phyloP scores from a whole-genome alignment of 352 stramenopile species.

The Phytophthora palmivora region DNA sequence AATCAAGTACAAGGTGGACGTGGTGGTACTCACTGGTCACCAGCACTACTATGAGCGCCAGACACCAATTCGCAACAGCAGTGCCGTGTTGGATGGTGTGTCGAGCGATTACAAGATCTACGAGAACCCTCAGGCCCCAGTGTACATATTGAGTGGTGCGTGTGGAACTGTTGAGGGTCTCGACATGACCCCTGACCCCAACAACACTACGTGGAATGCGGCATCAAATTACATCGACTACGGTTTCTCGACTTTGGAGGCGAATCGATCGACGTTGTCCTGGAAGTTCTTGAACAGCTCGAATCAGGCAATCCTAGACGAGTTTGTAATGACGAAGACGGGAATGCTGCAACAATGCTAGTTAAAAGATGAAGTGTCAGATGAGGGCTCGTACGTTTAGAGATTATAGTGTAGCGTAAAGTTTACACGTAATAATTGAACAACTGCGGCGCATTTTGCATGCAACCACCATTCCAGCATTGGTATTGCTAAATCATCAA shows the following conservation, averaged over 20 bases:
- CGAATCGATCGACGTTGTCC: constrained; percentile 37
- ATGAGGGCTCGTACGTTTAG: no score
- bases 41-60: no score
- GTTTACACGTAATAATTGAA: no score
- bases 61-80: no score
- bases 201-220: constrained; percentile 40
- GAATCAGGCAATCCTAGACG: constrained; percentile 36
- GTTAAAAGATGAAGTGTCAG: no score
- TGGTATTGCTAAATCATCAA: no score
- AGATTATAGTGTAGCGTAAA: no score
- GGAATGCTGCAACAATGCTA: constrained; percentile 2
- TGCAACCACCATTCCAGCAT: no score
- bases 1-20: no score
- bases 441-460: no score
- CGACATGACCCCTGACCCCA: constrained; percentile 20
- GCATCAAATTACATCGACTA: constrained; percentile 40
- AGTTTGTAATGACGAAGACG: constrained; percentile 48
- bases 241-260: constrained; percentile 41
- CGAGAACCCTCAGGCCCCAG: constrained; percentile 40
- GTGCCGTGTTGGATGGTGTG: no score
- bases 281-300: constrained; percentile 47
- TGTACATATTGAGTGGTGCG: constrained; percentile 47
- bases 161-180: constrained; percentile 40
- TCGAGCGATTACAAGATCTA: constrained; percentile 41
- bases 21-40: no score